Base-by-base conservation (phyloP, 2,329 filamentous ascomycete species). In the Grosmannia penicillata region DNA sequence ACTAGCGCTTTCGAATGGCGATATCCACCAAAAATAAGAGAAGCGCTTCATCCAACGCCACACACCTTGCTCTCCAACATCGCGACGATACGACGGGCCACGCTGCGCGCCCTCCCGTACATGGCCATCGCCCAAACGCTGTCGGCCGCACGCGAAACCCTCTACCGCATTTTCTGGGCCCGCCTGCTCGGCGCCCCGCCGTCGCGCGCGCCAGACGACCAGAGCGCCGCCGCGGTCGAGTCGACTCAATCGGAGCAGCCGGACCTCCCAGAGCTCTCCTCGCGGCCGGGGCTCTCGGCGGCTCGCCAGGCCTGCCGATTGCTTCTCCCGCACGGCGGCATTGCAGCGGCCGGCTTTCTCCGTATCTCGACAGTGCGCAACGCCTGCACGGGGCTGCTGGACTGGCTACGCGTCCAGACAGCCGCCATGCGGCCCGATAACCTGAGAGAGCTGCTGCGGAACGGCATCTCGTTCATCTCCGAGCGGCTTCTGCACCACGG, bases 371-470 rank as follows among this genome's bases (percentile, higher is more conserved):
- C n/a, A n/a, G n/a, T n/a, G n/a, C n/a, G n/a, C n/a, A n/a, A n/a
- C n/a, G n/a, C n/a, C n/a, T 8, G 15, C 9, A 5, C 21, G 11
- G 26, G 14, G 17, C 36, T 36, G n/a, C 21, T 38, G 19, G 14
- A 22, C 36, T 44, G 43, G 43, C 40, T 40, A 22, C 39, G 40
- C 27, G 40, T 40, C 34, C 22, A 18, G 14, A 38, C 21, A 23
- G 40, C 43, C 29, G 42, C 41, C 32, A 47, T 47, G 45, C 41
- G 42, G 35, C 39, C 43, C n/a, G 45, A 38, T n/a, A 23, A 14
- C 18, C 8, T 44, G 19, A 38, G 31, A 15, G 42, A 43, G 33
- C 33, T 47, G 38, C 21, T 45, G 13, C 30, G 38, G 30, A 43
- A 46, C 27, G 43, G 45, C 43, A 36, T 44, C 24, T 43, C 43